Evolutionary conservation across 2,329 filamentous ascomycete species (phyloP).

Genomic region (Botrytis pseudocinerea): DNA sequence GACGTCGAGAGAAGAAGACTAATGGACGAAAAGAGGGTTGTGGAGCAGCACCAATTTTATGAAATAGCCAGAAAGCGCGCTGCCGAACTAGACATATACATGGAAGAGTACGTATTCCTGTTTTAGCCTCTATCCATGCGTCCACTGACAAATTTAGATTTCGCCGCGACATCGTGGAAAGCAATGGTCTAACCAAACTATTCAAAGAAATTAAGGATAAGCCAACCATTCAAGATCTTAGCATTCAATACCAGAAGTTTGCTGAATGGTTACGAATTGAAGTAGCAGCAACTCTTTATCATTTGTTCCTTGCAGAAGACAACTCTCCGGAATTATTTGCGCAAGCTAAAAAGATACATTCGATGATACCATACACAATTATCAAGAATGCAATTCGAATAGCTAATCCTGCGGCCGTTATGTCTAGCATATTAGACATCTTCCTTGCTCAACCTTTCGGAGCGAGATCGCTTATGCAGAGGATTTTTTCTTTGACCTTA

Average conservation of each 20-base stretch:
- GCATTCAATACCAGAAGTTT: constrained; percentile 95
- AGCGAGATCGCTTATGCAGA: constrained; percentile 83
- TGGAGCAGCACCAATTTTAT: constrained; percentile 93
- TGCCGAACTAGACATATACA: constrained; percentile 92
- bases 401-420: constrained; percentile 93
- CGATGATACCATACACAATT: constrained; percentile 86
- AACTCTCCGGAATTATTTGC: constrained; percentile 96
- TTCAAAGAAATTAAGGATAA: constrained; percentile 94
- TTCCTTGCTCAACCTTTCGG: constrained; percentile 96
- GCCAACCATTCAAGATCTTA: constrained; percentile 81
- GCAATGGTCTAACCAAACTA: constrained; percentile 84
- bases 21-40: constrained; percentile 83
- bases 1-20: constrained; percentile 79
- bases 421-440: constrained; percentile 91
- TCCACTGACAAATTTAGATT: constrained; percentile 48
- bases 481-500: constrained; percentile 89
- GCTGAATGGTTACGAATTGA: constrained; percentile 98
- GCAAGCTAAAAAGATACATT: constrained; percentile 91
- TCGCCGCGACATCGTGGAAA: constrained; percentile 65
- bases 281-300: constrained; percentile 93
- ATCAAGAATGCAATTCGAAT: constrained; percentile 97
- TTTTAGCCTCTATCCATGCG: not conserved
- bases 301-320: constrained; percentile 95
- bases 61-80: constrained; percentile 90
- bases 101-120: constrained; percentile 72